A percentile compares a stretch with the other conserved stretches of the same genome.
phyloP scores from a whole-genome alignment of 345 rosid genomes.

The Crucihimalaya himalaica region DNA sequence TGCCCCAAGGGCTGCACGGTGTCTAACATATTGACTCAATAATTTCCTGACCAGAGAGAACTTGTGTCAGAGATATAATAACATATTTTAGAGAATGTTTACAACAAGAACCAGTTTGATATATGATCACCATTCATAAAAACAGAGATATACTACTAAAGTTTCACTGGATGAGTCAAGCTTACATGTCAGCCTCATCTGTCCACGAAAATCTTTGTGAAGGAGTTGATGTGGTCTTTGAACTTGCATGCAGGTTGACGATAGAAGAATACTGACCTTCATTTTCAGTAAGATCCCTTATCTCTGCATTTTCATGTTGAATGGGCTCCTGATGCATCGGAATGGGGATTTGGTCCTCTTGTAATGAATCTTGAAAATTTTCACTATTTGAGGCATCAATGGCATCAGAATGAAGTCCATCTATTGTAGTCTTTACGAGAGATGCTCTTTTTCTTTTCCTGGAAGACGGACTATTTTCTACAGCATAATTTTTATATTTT shows the following conservation, averaged over 20 bases:
- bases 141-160: constrained; percentile 7
- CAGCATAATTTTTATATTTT: constrained; percentile 34
- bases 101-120: not conserved
- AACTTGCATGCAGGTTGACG: constrained; percentile 43
- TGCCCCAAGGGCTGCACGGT: constrained; percentile 77
- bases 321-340: constrained; percentile 41
- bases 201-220: constrained; percentile 75
- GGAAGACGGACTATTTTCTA: constrained; percentile 43
- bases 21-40: constrained; percentile 67
- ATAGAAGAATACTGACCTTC: constrained; percentile 50
- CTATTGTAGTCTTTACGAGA: constrained; percentile 38
- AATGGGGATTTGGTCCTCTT: constrained; percentile 41
- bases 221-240: constrained; percentile 53
- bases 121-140: constrained; percentile 1
- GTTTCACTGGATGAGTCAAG: constrained; percentile 18
- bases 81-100: constrained; percentile 6
- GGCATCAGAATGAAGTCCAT: constrained; percentile 21
- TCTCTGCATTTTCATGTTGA: constrained; percentile 42
- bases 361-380: constrained; percentile 30
- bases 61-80: constrained; percentile 28
- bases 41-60: constrained; percentile 64
- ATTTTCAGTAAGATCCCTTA: constrained; percentile 43
- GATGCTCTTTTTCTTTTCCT: constrained; percentile 62
- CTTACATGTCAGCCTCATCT: constrained; percentile 84
- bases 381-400: constrained; percentile 34